Conservation (phyloP, 306 rosid genomes). For the Malus asiatica region DNA sequence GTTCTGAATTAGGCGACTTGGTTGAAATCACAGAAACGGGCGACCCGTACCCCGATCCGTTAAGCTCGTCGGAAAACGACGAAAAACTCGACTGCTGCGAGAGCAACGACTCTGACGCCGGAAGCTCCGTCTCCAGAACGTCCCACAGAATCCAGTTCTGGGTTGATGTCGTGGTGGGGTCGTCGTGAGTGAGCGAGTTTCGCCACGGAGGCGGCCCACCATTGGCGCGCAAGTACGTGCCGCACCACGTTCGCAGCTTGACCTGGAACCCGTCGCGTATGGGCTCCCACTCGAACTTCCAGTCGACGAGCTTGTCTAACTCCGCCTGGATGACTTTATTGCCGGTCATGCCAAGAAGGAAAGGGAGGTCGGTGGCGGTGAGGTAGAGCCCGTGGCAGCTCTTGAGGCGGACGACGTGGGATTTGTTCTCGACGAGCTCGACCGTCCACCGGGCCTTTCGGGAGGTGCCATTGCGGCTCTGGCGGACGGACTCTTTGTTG, state of each 20-base stretch:
- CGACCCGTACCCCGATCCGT: conserved; percentile 32
- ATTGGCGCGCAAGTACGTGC: conserved; percentile 63
- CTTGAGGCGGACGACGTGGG: conserved; percentile 33
- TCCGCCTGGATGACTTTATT: conserved; percentile 32
- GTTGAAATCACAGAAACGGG: conserved; percentile 29
- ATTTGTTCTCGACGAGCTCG: conserved; percentile 38
- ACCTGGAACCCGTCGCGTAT: conserved; percentile 71
- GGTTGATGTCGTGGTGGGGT: conserved; percentile 37
- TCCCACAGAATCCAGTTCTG: conserved; percentile 69
- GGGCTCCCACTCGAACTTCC: conserved; percentile 65
- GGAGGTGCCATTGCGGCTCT: conserved; percentile 42
- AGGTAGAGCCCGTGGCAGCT: conserved; percentile 61
- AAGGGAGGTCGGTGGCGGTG: conserved; percentile 41
- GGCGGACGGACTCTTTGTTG: conserved; percentile 40
- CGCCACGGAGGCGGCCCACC: conserved; percentile 88
- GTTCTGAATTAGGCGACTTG: neutral
- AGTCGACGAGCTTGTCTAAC: conserved; percentile 1
- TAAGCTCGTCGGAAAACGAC: conserved; percentile 39
- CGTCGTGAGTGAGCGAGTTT: conserved; percentile 61
- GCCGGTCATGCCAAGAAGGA: conserved; percentile 63
- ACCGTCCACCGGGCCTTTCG: conserved; percentile 54
- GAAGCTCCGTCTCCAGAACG: conserved; percentile 29
- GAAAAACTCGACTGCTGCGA: conserved; percentile 26
- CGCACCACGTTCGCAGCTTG: conserved; percentile 53
- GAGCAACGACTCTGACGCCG: conserved; percentile 19